Base-by-base conservation (phyloP, 108 stramenopile species). In the Cyclostephanos invisitatus region DNA sequence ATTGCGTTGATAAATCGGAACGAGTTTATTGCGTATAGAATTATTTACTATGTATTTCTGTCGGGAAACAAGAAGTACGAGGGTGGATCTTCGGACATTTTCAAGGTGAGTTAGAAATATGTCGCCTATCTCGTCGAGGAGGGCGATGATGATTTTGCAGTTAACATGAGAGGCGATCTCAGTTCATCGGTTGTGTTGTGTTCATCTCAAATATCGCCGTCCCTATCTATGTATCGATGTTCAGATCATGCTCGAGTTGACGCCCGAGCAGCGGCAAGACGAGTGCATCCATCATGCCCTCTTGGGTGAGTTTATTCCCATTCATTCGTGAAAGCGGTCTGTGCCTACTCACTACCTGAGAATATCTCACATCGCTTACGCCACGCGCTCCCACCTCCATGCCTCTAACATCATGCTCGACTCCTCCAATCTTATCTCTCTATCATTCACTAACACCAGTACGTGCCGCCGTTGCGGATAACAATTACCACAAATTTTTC, bases 21-120 rank as follows among this genome's bases (percentile, higher is more conserved):
- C 60, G 92, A 93, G 74, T 93, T 93, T 67, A 55, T 87, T 73
- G 88, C 92, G 32, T 93, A 93, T 83, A 80, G 89, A 25, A 78
- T 93, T 17, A 82, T 93, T 70, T 93, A 93, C 68, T 87, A 89
- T 68, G 87, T 93, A 8, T 88, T 85, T 62, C 73, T 93, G 54
- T 80, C 85, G 55, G 74, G 85, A 35, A 91, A 88, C 51, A 81
- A 84, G 27, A 82, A 82, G 62, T 89, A 90, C 75, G 71, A 84
- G 12, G 87, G 85, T 22, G 87, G 87, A 11, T 81, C 85, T 20
- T 85, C 80, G 14, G 89, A 89, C 63, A 70, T 90, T 64, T 80
- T 84, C 53, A 81, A 92, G 51, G 51, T 53, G 51, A 24, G 27
- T 65, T 5, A 65, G 20, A 42, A 9, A 42, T 8, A 36, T 3